A percentile compares a stretch with the other conserved stretches of the same genome.
Conservation (phyloP, 1,284 basidiomycete genomes). For the Sparassis latifolia region DNA sequence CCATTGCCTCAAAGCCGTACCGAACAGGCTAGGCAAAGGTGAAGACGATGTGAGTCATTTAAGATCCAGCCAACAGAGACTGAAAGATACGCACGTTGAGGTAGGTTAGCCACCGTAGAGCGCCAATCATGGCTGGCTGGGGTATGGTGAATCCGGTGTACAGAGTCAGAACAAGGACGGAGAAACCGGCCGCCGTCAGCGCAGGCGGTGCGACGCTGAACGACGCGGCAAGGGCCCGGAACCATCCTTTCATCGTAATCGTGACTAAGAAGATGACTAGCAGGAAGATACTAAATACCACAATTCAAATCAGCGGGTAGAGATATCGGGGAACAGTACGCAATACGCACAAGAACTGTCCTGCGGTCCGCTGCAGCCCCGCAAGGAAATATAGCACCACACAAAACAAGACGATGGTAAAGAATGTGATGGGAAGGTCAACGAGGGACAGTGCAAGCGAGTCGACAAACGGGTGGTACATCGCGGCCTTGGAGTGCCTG, state of each 20-base stretch:
- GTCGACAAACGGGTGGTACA: constrained; percentile 65
- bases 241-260: constrained; percentile 57
- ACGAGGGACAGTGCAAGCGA: constrained; percentile 65
- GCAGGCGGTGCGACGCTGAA: constrained; percentile 49
- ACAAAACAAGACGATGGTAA: constrained; percentile 42
- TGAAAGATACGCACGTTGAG: constrained; percentile 42
- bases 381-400: constrained; percentile 65
- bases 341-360: constrained; percentile 53
- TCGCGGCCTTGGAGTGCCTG: constrained; percentile 49
- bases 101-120: constrained; percentile 58
- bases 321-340: background rate
- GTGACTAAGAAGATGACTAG: constrained; percentile 44
- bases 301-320: background rate
- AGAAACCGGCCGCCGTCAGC: constrained; percentile 53
- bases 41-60: background rate
- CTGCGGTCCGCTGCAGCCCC: constrained; percentile 43
- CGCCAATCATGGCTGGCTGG: constrained; percentile 54
- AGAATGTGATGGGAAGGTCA: constrained; percentile 59
- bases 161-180: constrained; percentile 39
- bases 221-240: constrained; percentile 50
- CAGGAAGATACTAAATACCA: constrained; percentile 39
- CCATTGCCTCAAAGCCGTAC: constrained; percentile 46
- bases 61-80: background rate
- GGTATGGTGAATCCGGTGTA: constrained; percentile 47
- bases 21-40: constrained; percentile 31